A percentile compares a stretch with the other conserved stretches of the same genome.
Evolutionary conservation across 2,329 filamentous ascomycete genomes (phyloP).

Genomic region (Elsinoe arachidis): DNA sequence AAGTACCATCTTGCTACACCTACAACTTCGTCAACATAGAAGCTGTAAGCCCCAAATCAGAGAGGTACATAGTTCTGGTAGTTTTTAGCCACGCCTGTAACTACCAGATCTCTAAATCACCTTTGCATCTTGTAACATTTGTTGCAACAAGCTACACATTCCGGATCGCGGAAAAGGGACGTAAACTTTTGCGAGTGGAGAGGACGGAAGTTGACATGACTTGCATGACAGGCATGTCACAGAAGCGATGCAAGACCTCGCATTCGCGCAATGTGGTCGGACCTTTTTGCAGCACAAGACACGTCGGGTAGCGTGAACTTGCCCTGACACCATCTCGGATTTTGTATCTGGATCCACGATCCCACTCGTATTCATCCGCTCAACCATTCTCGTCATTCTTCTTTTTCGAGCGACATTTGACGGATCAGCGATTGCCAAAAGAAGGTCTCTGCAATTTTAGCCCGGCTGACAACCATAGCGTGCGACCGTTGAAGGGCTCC

Average conservation of each 20-base stretch:
- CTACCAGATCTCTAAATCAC: no score
- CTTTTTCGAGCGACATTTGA: not conserved
- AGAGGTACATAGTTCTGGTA: no score
- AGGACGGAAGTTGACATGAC: not conserved
- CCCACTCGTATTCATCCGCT: constrained; percentile 3
- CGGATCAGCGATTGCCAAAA: constrained; percentile 10
- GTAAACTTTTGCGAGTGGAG: no score
- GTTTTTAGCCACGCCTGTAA: no score
- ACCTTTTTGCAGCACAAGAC: not conserved
- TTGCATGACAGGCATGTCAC: not conserved
- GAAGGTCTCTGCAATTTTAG: constrained; percentile 7
- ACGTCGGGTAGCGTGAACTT: not conserved
- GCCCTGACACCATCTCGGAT: not conserved
- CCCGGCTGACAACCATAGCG: constrained; percentile 6
- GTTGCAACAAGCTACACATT: no score
- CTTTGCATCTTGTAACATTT: no score
- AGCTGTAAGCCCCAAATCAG: no score
- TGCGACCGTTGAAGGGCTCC: not conserved
- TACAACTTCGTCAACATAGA: no score
- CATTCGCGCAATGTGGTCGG: not conserved
- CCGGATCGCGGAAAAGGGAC: no score
- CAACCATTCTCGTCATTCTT: not conserved
- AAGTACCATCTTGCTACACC: no score
- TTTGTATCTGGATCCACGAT: not conserved
- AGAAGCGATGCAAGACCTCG: no score